A percentile compares a stretch with the other conserved stretches of the same genome.
phyloP scores from a whole-genome alignment of 2,329 filamentous ascomycete species.

The Fusarium hainanense region DNA sequence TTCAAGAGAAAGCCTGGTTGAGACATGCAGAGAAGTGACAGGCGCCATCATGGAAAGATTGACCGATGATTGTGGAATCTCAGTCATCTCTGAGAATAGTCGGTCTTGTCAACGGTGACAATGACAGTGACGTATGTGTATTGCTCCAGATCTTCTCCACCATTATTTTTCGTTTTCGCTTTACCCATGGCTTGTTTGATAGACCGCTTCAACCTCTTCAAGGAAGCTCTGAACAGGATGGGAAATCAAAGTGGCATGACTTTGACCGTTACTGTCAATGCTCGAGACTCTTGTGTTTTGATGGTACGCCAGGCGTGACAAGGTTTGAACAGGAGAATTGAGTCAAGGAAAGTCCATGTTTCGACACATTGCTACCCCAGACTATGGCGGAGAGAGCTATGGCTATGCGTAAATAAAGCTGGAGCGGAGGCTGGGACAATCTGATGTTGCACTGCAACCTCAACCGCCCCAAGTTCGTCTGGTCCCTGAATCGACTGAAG shows the following conservation, averaged over 20 bases:
- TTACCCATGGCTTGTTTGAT: slow-evolving; percentile 18
- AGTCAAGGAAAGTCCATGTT: slow-evolving; percentile 15
- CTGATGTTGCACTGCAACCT: slow-evolving; percentile 10
- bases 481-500: slow-evolving; percentile 19
- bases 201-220: slow-evolving; percentile 25
- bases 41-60: neutral
- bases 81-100: slow-evolving; percentile 18
- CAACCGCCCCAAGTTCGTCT: slow-evolving; percentile 10
- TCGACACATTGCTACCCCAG: slow-evolving; percentile 28
- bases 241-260: neutral
- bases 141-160: slow-evolving; percentile 10
- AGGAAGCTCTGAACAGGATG: slow-evolving; percentile 14
- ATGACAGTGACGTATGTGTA: slow-evolving; percentile 26
- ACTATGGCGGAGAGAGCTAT: slow-evolving; percentile 21
- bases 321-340: slow-evolving; percentile 3
- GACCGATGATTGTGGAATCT: slow-evolving; percentile 5
- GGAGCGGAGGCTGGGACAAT: slow-evolving; percentile 20
- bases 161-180: slow-evolving; percentile 28
- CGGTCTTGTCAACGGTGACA: slow-evolving; percentile 1
- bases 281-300: neutral
- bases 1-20: slow-evolving; percentile 3
- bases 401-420: slow-evolving; percentile 8
- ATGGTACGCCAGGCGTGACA: neutral
- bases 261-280: neutral
- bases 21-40: slow-evolving; percentile 18